Percentiles rank a stretch among this genome's conserved stretches.
Conservation (phyloP, 2,329 filamentous ascomycete species). For the Mycosphaerella sp. region DNA sequence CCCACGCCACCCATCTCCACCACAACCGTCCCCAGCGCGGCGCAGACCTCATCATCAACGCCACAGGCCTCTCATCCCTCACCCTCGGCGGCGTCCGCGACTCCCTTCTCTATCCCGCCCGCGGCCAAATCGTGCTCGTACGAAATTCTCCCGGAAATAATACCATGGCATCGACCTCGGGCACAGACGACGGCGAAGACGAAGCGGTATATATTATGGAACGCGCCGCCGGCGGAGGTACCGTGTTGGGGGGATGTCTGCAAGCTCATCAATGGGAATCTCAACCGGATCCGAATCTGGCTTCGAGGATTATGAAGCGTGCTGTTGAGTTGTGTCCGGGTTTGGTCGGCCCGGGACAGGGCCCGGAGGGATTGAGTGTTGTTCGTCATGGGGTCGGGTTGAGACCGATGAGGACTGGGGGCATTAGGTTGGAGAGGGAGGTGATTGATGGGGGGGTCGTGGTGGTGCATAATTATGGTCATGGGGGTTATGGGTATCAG, state of each 20-base stretch:
- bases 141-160: slow-evolving; percentile 60
- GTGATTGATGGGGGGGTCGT: slow-evolving; percentile 43
- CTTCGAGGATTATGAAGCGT: slow-evolving; percentile 77
- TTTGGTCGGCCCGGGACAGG: slow-evolving; percentile 55
- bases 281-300: slow-evolving; percentile 70
- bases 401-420: slow-evolving; percentile 65
- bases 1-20: slow-evolving; percentile 59
- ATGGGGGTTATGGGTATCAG: slow-evolving; percentile 69
- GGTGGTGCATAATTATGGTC: slow-evolving; percentile 77
- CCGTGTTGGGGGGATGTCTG: slow-evolving; percentile 79
- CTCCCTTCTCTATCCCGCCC: slow-evolving; percentile 61
- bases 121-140: slow-evolving; percentile 79
- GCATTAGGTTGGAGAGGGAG: slow-evolving; percentile 70
- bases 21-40: slow-evolving; percentile 40
- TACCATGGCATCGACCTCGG: slow-evolving; percentile 63
- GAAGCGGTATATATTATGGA: slow-evolving; percentile 79
- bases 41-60: slow-evolving; percentile 72
- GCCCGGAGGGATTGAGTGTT: slow-evolving; percentile 66
- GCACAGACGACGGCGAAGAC: slow-evolving; percentile 64
- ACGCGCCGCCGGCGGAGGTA: slow-evolving; percentile 71
- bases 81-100: slow-evolving; percentile 79
- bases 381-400: slow-evolving; percentile 77
- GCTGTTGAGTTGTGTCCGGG: slow-evolving; percentile 58
- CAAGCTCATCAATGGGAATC: slow-evolving; percentile 74
- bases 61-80: slow-evolving; percentile 69